Base-by-base conservation (phyloP, 345 rosid species). In the Jatropha curcas region DNA sequence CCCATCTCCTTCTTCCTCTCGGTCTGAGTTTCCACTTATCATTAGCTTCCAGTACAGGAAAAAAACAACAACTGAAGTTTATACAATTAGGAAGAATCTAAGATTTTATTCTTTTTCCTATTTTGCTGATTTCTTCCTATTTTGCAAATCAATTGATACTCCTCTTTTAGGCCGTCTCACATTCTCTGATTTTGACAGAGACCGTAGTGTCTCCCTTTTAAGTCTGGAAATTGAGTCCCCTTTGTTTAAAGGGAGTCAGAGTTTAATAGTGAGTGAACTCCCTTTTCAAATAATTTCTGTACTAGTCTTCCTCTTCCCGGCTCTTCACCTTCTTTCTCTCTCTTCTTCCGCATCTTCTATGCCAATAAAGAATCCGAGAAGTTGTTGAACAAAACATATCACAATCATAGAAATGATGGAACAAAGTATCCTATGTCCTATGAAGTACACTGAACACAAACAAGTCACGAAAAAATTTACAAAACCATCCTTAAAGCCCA, bases 391-490 rank as follows among this genome's bases (percentile, higher is more conserved):
- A 16, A 9, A 1, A 7, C 11, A 68, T 9, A 41, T 9, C 22
- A 60, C 2, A 35, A 7, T 9, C 13, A 58, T 39, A 25, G 43
- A 11, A 22, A 63, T 37, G 58, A 84, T 85, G 84, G 88, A 86
- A 50, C 80, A 67, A 33, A 79, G 85, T 20, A 78, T 78, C 74
- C 80, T 89, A 7, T 83, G 84, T 68, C 97, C 92, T 33, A 50
- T 79, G 30, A 95, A 91, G 65, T 91, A 80, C 84, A 88, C 92
- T 0, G 91, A 88, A 43, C 97, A 92, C 85, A 82, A 65, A 65
- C 72, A 75, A 57, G 56, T 87, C 46, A 80, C 87, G 12, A 86
- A 79, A 68, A 92, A 82, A 73, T 82, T 74, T 77, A 75, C 81
- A 43, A 84, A 79, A 62, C 71, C 82, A 2, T 68, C 84, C 6